phyloP scores from a whole-genome alignment of 2,329 filamentous ascomycete genomes.

The Waltergamsia citrina region DNA sequence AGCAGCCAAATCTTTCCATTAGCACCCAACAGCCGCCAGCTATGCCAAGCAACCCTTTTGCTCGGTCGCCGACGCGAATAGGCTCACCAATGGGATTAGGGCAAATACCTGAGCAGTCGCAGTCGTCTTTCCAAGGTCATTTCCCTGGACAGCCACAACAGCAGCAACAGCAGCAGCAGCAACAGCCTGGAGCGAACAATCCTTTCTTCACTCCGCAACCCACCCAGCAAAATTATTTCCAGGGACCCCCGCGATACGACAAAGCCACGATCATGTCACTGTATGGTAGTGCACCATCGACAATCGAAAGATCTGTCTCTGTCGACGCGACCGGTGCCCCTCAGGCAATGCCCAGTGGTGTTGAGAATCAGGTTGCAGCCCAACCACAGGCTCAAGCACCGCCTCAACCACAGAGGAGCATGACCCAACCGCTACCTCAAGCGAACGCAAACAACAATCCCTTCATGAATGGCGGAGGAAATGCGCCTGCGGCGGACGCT shows the following conservation, averaged over 20 bases:
- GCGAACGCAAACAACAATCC: conserved; percentile 50
- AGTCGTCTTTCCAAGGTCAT: conserved; percentile 28
- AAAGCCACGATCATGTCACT: conserved; percentile 70
- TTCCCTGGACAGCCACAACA: conserved; percentile 8
- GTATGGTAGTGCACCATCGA: conserved; percentile 53
- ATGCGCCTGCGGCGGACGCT: background rate
- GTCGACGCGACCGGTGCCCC: conserved; percentile 16
- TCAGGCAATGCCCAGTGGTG: conserved; percentile 16
- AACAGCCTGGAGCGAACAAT: conserved; percentile 13
- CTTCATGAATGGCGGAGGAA: conserved; percentile 31
- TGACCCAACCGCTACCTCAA: conserved; percentile 24
- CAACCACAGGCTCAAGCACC: conserved; percentile 6
- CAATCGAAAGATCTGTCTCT: conserved; percentile 26
- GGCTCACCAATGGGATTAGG: conserved; percentile 35
- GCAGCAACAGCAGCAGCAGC: no score
- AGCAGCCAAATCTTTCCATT: conserved; percentile 20
- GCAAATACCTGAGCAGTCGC: conserved; percentile 43
- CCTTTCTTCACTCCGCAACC: conserved; percentile 24
- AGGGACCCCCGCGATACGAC: conserved; percentile 46
- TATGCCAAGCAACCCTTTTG: conserved; percentile 37
- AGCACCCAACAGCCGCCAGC: conserved; percentile 23
- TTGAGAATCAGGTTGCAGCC: conserved; percentile 15
- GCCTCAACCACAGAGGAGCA: conserved; percentile 15
- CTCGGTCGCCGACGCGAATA: conserved; percentile 38
- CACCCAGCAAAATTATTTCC: conserved; percentile 24